Evolutionary conservation across 306 rosid species (phyloP), one percentile per base, ranked within the genome.

Genomic region (Rosa multiflora): DNA sequence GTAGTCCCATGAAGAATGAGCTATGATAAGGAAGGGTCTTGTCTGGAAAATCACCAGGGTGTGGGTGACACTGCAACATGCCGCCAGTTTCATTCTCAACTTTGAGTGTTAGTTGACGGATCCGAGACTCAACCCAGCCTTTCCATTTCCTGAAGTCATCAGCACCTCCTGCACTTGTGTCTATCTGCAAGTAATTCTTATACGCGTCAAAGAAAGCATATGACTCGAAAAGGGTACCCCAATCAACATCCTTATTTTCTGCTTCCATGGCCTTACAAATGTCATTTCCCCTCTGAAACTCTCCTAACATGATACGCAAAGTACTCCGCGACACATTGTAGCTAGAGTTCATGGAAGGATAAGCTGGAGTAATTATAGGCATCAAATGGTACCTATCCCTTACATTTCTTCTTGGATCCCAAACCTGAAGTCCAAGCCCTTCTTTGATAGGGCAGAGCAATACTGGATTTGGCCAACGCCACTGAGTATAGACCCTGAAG

Each of bases 321-420:
- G 98, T 95, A 90, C 97, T 95, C 14, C 83, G 42, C 6, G 98
- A 92, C 69, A 95, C 98, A 72, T 92, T 95, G 89, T 95, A 92
- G 88, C 97, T 95, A 67, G 99, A 95, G 84, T 95, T 95, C 99
- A 95, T 95, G 78, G 86, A 88, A 79, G 99, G 98, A 90, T 91
- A 95, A 85, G 98, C 98, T 7, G 99, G 99, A 85, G 98, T 95
- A 61, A 95, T 95, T 70, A 92, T 95, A 68, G 99, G 99, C 99
- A 95, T 95, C 76, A 87, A 83, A 83, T 95, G 98, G 79, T 1
- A 92, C 78, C 86, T 80, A 69, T 95, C 99, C 78, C 80, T 91
- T 0, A 88, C 89, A 85, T 95, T 85, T 83, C 90, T 88, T 85
- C 97, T 90, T 58, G 99, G 99, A 91, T 95, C 93, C 99, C 99